Percentiles rank a stretch among this genome's conserved stretches.
Conservation (phyloP, 306 rosid species). For the Prinsepia uniflora region DNA sequence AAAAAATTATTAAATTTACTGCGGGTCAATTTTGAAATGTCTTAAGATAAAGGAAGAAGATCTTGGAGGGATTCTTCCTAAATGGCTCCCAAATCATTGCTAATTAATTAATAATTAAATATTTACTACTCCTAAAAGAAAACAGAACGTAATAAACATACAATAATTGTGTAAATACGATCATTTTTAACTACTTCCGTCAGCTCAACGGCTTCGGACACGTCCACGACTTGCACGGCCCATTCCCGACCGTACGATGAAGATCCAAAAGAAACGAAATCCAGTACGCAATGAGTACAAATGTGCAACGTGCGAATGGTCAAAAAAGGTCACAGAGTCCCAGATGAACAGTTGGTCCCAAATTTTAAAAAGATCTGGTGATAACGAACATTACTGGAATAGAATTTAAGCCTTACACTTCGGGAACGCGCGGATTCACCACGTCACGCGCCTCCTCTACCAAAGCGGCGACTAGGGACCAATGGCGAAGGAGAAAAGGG, state of each 20-base stretch:
- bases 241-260: neutral
- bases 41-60: neutral
- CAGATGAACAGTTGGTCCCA: neutral
- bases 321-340: neutral
- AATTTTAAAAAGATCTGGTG: too few relatives aligned
- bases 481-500: neutral
- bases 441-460: conserved; percentile 7
- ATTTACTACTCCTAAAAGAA: too few relatives aligned
- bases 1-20: neutral
- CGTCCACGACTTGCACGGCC: neutral
- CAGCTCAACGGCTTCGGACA: neutral
- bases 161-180: neutral
- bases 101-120: too few relatives aligned
- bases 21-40: neutral
- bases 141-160: too few relatives aligned
- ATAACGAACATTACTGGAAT: neutral
- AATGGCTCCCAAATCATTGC: neutral
- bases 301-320: neutral
- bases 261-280: neutral
- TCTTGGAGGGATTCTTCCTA: neutral
- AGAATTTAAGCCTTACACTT: neutral
- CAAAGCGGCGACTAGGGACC: neutral
- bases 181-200: neutral
- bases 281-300: neutral
- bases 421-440: too few relatives aligned